Base-by-base conservation (phyloP, 2,329 filamentous ascomycete species). In the Claviceps sp. region DNA sequence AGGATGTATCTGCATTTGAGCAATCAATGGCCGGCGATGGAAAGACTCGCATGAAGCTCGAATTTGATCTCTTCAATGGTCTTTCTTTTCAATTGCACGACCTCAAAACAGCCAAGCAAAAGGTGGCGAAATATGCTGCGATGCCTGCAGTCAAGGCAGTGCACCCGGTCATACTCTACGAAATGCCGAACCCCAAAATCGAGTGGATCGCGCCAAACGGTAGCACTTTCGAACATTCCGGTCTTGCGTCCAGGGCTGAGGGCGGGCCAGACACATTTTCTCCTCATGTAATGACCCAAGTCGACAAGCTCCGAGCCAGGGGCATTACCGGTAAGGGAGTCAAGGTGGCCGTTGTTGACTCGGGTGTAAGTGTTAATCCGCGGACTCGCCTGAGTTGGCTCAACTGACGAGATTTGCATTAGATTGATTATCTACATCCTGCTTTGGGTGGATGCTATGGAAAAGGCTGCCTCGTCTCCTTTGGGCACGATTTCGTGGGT, bases 381-480 rank as follows among this genome's bases (percentile, higher is more conserved):
- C n/a, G 7, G 1, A 5, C 2, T 34, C 2, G 14, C 2, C 9
- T 14, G 8, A 48, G 14, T 8, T 26, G 8, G 9, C 8, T 26
- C 40, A 45, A 13, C 24, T 38, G 18, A 52, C 14, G 8, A 18
- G 5, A 11, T 1, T 34, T 22, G 1, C 22, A 22, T 22, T 1
- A 22, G 22, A 22, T 22, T 22, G 81, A 85, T 60, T 84, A 83
- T 60, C 72, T 67, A 1, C 81, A 85, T 58, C 77, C 79, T 1
- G 77, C 78, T 26, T 72, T 85, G 0, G 82, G 82, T 14, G 79
- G 79, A 46, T 81, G 81, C 59, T 84, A 83, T 60, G 82, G 81
- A 2, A 59, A 69, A 1, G 77, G 73, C 14, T 83, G 75, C 57
- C 67, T 82, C 45, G 76, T 85, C 20, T 69, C 71, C 2, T 75